phyloP scores from a whole-genome alignment of 441 rosid genomes.

The Gossypium schwendimanii region DNA sequence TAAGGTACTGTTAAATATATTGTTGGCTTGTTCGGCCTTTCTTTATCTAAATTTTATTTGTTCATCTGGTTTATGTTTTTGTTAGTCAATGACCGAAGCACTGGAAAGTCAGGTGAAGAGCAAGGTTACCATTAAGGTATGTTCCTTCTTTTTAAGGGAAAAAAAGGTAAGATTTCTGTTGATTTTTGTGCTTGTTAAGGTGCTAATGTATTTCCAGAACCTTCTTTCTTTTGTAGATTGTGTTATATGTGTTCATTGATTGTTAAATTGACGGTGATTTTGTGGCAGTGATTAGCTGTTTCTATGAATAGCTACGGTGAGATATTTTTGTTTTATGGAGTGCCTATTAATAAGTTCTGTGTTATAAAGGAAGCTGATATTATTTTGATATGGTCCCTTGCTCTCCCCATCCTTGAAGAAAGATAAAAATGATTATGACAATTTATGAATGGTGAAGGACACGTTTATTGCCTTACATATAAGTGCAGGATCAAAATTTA shows the following conservation, averaged over 20 bases:
- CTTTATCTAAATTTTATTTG: background rate
- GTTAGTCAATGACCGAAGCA: slow-evolving; percentile 88
- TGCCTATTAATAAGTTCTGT: background rate
- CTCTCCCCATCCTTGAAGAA: background rate
- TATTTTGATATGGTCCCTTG: background rate
- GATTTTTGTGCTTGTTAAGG: background rate
- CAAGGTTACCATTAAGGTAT: slow-evolving; percentile 84
- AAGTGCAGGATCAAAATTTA: background rate
- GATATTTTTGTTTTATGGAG: background rate
- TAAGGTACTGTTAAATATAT: slow-evolving; percentile 43
- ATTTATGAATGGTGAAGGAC: background rate
- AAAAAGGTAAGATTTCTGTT: background rate
- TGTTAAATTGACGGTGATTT: background rate
- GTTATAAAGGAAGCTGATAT: background rate
- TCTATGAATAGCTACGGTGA: background rate
- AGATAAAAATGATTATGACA: background rate
- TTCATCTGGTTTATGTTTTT: background rate
- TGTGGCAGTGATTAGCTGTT: background rate
- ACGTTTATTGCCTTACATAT: background rate
- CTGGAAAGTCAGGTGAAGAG: slow-evolving; percentile 81
- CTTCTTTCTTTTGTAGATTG: background rate
- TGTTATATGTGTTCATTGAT: background rate
- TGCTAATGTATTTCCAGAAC: background rate
- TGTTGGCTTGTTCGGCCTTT: background rate
- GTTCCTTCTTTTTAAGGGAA: background rate